Percentiles rank a stretch among this genome's conserved stretches.
Evolutionary conservation across 352 stramenopile species (phyloP).

Genomic region (Pythium biforme): DNA sequence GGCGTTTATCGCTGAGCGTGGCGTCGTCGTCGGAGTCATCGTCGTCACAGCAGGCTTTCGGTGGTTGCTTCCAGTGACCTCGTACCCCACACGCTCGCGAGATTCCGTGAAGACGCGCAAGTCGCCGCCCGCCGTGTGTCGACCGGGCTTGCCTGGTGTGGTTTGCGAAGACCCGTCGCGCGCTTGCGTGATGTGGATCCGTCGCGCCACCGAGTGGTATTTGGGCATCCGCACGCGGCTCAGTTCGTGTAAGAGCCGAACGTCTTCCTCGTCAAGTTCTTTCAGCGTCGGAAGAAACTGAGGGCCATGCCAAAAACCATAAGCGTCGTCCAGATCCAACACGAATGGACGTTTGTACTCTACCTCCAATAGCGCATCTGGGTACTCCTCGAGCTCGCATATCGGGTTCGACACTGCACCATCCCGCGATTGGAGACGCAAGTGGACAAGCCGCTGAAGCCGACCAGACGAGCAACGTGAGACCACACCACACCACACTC

Average conservation of each 20-base stretch:
- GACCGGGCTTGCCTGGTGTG: slow-evolving; percentile 7
- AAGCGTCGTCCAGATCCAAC: too few species aligned
- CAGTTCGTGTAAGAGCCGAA: slow-evolving; percentile 54
- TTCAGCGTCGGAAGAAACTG: slow-evolving; percentile 53
- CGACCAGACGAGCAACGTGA: background rate
- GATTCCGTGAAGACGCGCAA: slow-evolving; percentile 28
- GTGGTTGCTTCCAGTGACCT: background rate
- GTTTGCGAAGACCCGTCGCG: slow-evolving; percentile 16
- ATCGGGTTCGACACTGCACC: slow-evolving; percentile 60
- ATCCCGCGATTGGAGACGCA: slow-evolving; percentile 61
- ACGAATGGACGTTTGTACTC: too few species aligned
- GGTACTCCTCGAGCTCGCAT: slow-evolving; percentile 64
- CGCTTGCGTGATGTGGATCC: slow-evolving; percentile 26
- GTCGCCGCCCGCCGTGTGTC: background rate
- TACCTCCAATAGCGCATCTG: slow-evolving; percentile 40
- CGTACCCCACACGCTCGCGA: slow-evolving; percentile 21
- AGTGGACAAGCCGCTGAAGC: slow-evolving; percentile 43
- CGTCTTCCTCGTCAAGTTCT: slow-evolving; percentile 72
- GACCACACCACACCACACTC: background rate
- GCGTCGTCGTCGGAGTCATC: background rate
- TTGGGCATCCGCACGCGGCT: slow-evolving; percentile 63
- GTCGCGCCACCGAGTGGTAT: slow-evolving; percentile 53
- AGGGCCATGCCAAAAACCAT: too few species aligned
- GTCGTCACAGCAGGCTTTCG: background rate
- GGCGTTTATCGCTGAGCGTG: background rate